These are phyloP conservation scores for Alternaria novae-zelandiae DNA, from an alignment of 2,329 filamentous ascomycete genomes.

Conservation along the genomic window DNA sequence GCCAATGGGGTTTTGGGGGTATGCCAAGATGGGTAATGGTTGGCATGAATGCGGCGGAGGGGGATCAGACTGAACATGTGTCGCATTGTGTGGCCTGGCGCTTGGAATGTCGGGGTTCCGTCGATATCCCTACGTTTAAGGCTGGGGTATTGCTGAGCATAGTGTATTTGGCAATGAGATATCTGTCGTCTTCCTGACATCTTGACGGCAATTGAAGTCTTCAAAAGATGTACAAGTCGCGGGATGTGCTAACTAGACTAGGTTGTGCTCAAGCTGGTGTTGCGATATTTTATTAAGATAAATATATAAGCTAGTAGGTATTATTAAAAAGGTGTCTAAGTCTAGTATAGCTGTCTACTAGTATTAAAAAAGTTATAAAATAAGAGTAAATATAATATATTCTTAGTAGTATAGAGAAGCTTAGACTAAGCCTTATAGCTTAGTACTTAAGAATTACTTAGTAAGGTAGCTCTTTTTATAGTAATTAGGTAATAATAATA, in stretches of 20 bases:
- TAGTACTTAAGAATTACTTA: too few species aligned
- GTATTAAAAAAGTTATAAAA: too few species aligned
- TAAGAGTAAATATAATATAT: too few species aligned
- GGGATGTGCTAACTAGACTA: not conserved
- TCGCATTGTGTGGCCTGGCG: conserved; percentile 23
- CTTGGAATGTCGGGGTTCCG: conserved; percentile 31
- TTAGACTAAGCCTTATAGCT: too few species aligned
- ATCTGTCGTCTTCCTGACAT: not conserved
- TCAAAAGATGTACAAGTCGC: not conserved
- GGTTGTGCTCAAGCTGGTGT: not conserved
- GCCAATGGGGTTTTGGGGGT: not conserved
- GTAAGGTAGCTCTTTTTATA: too few species aligned
- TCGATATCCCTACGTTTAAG: conserved; percentile 2
- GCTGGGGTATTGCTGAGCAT: not conserved
- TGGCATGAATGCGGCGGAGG: conserved; percentile 10
- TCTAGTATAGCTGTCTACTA: too few species aligned
- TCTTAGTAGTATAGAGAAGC: too few species aligned
- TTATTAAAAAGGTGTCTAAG: too few species aligned
- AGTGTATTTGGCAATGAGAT: not conserved
- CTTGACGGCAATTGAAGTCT: not conserved
- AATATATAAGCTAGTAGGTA: too few species aligned
- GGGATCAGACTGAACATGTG: conserved; percentile 29
- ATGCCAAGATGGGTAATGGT: conserved; percentile 5
- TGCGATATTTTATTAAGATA: too few species aligned
- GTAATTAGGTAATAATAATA: too few species aligned